These are phyloP conservation scores for Aspergillus quadricinctus DNA, from an alignment of 2,329 filamentous ascomycete species.

Conservation along the genomic window DNA sequence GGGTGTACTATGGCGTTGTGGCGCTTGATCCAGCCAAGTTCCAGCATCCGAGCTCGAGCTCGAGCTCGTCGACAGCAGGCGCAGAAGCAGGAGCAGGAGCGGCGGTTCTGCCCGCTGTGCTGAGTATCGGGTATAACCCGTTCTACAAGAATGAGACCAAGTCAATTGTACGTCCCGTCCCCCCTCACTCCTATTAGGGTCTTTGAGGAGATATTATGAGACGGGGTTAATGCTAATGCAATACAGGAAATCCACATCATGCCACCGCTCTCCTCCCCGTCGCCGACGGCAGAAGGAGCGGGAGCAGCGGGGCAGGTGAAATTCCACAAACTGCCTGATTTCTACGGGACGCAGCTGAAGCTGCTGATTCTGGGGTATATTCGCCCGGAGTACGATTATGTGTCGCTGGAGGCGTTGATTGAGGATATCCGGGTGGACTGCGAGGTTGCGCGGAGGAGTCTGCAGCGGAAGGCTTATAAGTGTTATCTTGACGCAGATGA, in stretches of 20 bases:
- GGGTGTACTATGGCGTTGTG: constrained; percentile 93
- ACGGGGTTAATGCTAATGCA: neutral
- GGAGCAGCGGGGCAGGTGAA: constrained; percentile 18
- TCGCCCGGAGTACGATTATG: constrained; percentile 83
- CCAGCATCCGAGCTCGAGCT: constrained; percentile 12
- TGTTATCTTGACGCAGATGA: constrained; percentile 36
- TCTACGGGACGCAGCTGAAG: constrained; percentile 78
- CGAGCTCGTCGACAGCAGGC: constrained; percentile 7
- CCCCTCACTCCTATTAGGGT: neutral
- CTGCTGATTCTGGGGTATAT: constrained; percentile 83
- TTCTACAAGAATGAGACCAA: constrained; percentile 91
- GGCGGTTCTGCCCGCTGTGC: constrained; percentile 74
- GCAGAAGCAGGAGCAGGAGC: constrained; percentile 8
- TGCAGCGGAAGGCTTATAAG: constrained; percentile 61
- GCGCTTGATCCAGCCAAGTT: constrained; percentile 54
- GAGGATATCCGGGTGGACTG: constrained; percentile 88
- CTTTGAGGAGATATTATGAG: neutral
- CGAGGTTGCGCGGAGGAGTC: constrained; percentile 69
- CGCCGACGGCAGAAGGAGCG: constrained; percentile 25
- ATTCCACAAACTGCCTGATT: constrained; percentile 57
- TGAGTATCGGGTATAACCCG: constrained; percentile 95
- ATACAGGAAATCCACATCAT: constrained; percentile 76
- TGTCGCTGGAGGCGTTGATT: constrained; percentile 74
- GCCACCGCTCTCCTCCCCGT: constrained; percentile 57
- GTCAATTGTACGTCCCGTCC: constrained; percentile 54